These are phyloP conservation scores for Sporopachydermia quercuum DNA, from an alignment of 805 yeast species.

Conservation along the genomic window DNA sequence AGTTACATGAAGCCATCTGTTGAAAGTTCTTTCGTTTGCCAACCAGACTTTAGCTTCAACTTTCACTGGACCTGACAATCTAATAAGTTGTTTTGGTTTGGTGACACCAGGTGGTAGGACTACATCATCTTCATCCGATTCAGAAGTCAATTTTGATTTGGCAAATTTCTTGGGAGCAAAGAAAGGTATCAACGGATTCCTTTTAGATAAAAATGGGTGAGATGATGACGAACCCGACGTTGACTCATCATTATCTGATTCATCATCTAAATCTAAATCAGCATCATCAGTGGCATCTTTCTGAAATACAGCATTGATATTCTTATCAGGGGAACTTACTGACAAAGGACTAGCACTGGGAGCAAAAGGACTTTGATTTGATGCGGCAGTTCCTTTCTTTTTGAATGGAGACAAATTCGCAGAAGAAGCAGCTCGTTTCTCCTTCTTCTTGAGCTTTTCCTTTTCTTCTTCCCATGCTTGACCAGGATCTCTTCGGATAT, in stretches of 20 bases:
- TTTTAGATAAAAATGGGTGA: slow-evolving; percentile 3
- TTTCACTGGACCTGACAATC: slow-evolving; percentile 82
- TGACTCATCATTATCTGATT: slow-evolving; percentile 10
- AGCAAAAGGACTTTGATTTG: background rate
- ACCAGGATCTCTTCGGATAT: slow-evolving; percentile 63
- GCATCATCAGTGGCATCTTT: slow-evolving; percentile 13
- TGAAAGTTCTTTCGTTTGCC: slow-evolving; percentile 94
- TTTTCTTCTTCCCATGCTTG: slow-evolving; percentile 60
- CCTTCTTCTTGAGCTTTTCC: slow-evolving; percentile 33
- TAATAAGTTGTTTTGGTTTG: slow-evolving; percentile 64
- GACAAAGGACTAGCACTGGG: slow-evolving; percentile 2
- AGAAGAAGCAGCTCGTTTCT: slow-evolving; percentile 20
- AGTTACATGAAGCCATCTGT: slow-evolving; percentile 87
- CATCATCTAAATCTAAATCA: slow-evolving; percentile 6
- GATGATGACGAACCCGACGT: background rate
- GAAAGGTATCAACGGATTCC: slow-evolving; percentile 14
- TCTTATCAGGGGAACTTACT: slow-evolving; percentile 35
- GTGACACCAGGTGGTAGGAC: slow-evolving; percentile 79
- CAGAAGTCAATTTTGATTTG: slow-evolving; percentile 33
- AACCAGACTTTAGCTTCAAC: slow-evolving; percentile 98
- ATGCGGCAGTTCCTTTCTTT: background rate
- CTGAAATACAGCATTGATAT: slow-evolving; percentile 37
- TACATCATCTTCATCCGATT: slow-evolving; percentile 78
- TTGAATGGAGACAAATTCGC: slow-evolving; percentile 3
- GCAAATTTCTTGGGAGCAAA: slow-evolving; percentile 13